These are phyloP conservation scores for Astrocystis sublimbata DNA, from an alignment of 495 filamentous ascomycete genomes.

Conservation along the genomic window DNA sequence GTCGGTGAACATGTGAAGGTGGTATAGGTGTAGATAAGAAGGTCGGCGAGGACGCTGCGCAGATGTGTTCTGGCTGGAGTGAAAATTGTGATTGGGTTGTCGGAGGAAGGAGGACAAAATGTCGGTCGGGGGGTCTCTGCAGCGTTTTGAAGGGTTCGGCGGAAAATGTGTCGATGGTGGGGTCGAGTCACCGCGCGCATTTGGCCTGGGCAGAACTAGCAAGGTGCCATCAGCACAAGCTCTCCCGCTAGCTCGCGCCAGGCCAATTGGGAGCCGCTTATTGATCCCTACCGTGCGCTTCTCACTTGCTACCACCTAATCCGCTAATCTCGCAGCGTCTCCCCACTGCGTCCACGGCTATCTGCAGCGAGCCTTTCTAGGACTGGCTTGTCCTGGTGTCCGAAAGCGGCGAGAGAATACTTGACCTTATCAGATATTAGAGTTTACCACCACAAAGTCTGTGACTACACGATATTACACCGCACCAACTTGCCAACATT, in stretches of 20 bases:
- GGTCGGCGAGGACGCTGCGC: neutral
- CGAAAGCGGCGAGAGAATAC: constrained; percentile 21
- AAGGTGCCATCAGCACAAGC: neutral
- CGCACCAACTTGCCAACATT: too few species aligned
- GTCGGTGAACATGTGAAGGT: constrained; percentile 2
- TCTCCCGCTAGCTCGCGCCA: neutral
- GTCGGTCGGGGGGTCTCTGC: neutral
- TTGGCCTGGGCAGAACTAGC: constrained; percentile 11
- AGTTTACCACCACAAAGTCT: too few species aligned
- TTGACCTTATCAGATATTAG: too few species aligned
- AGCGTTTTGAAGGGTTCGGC: constrained; percentile 5
- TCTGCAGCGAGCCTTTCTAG: too few species aligned
- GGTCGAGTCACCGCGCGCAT: constrained; percentile 13
- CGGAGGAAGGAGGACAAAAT: constrained; percentile 15
- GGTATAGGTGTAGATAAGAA: constrained; percentile 1
- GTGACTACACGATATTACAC: neutral
- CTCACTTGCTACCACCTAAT: constrained; percentile 1
- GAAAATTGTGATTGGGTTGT: constrained; percentile 18
- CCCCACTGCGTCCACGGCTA: neutral
- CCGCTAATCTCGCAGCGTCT: neutral
- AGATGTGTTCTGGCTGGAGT: neutral
- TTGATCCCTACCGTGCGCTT: neutral
- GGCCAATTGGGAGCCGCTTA: constrained; percentile 3
- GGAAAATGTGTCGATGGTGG: constrained; percentile 19
- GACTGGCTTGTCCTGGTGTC: too few species aligned